These are phyloP conservation scores for Scutellaria minor DNA, from an alignment of 257 asterid species.

Conservation along the genomic window DNA sequence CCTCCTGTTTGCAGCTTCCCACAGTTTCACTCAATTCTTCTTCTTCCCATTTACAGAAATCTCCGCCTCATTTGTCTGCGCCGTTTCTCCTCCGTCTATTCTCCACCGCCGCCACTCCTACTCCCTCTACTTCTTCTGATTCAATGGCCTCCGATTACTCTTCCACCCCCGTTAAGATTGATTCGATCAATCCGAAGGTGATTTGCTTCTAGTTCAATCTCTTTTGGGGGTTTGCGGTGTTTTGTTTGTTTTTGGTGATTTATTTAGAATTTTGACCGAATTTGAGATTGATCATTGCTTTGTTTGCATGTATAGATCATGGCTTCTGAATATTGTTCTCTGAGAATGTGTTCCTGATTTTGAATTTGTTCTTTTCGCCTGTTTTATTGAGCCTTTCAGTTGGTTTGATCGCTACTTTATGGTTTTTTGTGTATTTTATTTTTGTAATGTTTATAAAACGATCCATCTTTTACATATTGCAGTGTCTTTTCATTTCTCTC, in stretches of 20 bases:
- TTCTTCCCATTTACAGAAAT: slow-evolving; percentile 10
- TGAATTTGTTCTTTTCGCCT: not conserved
- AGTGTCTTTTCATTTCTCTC: not conserved
- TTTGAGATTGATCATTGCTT: slow-evolving; percentile 10
- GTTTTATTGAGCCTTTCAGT: slow-evolving; percentile 7
- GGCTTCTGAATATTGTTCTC: slow-evolving; percentile 14
- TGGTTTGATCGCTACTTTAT: slow-evolving; percentile 10
- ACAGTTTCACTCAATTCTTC: slow-evolving; percentile 34
- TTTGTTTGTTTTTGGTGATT: not conserved
- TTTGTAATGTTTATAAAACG: not conserved
- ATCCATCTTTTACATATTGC: not conserved
- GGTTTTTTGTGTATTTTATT: not conserved
- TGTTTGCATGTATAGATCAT: slow-evolving; percentile 11
- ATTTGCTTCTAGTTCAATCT: not conserved
- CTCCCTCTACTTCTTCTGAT: slow-evolving; percentile 35
- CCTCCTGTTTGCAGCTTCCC: slow-evolving; percentile 37
- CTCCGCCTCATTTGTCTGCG: slow-evolving; percentile 31
- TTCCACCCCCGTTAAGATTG: slow-evolving; percentile 46
- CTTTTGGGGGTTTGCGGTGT: not conserved
- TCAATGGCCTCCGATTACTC: slow-evolving; percentile 47
- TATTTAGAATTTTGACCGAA: slow-evolving; percentile 27
- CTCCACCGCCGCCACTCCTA: slow-evolving; percentile 23
- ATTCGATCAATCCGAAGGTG: slow-evolving; percentile 48
- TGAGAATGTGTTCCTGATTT: slow-evolving; percentile 7
- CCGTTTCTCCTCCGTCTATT: slow-evolving; percentile 38